These are phyloP conservation scores for Arthroderma sp. DNA, from an alignment of 2,329 filamentous ascomycete species.

Conservation along the genomic window DNA sequence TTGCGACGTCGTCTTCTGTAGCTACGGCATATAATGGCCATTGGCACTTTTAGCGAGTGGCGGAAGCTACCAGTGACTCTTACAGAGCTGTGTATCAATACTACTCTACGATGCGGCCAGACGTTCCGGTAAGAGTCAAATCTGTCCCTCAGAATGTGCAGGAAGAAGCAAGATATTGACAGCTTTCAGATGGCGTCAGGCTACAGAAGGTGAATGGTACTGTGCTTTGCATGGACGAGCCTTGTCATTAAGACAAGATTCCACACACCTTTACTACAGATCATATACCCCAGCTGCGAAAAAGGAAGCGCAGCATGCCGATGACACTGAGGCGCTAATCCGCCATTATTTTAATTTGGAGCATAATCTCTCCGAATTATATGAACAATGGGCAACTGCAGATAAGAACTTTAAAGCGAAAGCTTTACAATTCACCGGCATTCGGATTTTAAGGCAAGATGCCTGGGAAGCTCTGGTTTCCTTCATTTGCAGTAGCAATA, in stretches of 20 bases:
- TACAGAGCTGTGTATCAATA: constrained; percentile 84
- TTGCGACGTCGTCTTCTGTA: too few relatives aligned
- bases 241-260: constrained; percentile 71
- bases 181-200: constrained; percentile 62
- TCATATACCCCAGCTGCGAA: constrained; percentile 41
- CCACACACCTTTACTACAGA: constrained; percentile 64
- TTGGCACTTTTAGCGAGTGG: constrained; percentile 58
- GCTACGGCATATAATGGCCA: constrained; percentile 18
- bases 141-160: constrained; percentile 1
- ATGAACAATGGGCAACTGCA: constrained; percentile 71
- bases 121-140: constrained; percentile 53
- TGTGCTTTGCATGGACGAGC: constrained; percentile 79
- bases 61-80: constrained; percentile 70
- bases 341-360: constrained; percentile 76
- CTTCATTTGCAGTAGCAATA: constrained; percentile 98
- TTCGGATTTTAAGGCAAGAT: constrained; percentile 86
- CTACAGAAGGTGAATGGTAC: constrained; percentile 70
- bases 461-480: constrained; percentile 87
- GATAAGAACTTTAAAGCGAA: constrained; percentile 83
- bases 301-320: constrained; percentile 26
- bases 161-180: constrained; percentile 1
- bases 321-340: constrained; percentile 62
- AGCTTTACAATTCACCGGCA: constrained; percentile 75
- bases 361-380: constrained; percentile 62
- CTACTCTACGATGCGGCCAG: constrained; percentile 85